Conservation (phyloP, 768 basidiomycete genomes). For the Panaeolus cyanescens region DNA sequence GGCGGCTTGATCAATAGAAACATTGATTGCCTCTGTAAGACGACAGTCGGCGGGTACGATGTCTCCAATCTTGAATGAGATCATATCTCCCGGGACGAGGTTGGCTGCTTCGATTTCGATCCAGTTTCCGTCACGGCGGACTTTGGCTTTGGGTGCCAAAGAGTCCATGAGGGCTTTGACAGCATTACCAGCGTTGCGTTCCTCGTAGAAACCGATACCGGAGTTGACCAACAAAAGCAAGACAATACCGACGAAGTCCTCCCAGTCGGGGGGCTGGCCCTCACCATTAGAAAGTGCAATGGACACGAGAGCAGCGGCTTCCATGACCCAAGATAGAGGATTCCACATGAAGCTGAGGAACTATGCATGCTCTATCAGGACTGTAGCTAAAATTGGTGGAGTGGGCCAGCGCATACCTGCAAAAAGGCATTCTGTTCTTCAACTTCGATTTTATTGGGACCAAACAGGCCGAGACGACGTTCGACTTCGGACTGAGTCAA, state of each 20-base stretch:
- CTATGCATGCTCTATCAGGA: constrained; percentile 33
- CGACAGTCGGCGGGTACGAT: constrained; percentile 98
- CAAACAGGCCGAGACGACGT: constrained; percentile 89
- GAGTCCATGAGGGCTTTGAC: constrained; percentile 99
- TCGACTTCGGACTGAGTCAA: constrained; percentile 75
- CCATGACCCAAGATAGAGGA: constrained; percentile 99
- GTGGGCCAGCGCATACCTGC: constrained; percentile 50
- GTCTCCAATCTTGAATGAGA: constrained; percentile 99
- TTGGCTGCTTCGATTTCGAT: constrained; percentile 86
- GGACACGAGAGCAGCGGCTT: constrained; percentile 91
- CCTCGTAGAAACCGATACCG: constrained; percentile 97
- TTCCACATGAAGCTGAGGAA: constrained; percentile 99
- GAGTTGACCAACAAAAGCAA: constrained; percentile 93
- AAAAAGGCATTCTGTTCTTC: constrained; percentile 92
- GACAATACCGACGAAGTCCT: constrained; percentile 97
- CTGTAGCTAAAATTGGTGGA: neutral
- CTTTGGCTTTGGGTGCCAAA: constrained; percentile 95
- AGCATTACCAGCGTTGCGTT: constrained; percentile 95
- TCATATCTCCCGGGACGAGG: constrained; percentile 94
- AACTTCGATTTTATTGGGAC: constrained; percentile 90
- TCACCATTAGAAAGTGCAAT: constrained; percentile 96
- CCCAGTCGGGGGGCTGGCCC: constrained; percentile 88
- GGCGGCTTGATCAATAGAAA: constrained; percentile 98
- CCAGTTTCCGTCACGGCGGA: constrained; percentile 86
- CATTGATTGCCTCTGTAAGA: constrained; percentile 95